A percentile compares a stretch with the other conserved stretches of the same genome.
These are phyloP conservation scores for Hymenoscyphus fraxineus DNA, from an alignment of 2,329 filamentous ascomycete species.

Conservation along the genomic window DNA sequence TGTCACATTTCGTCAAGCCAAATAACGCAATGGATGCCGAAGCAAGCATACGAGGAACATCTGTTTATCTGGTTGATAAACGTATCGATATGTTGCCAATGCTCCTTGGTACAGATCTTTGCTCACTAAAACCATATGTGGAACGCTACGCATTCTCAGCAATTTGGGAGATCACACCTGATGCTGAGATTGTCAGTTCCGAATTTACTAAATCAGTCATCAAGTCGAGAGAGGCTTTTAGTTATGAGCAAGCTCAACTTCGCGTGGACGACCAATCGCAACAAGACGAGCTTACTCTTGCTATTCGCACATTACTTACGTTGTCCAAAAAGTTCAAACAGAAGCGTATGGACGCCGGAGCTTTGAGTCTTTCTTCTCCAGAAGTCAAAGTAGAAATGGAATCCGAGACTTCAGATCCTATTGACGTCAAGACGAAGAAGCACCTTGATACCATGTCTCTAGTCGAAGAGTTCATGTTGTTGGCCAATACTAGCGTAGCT, in stretches of 20 bases:
- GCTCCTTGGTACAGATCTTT: slow-evolving; percentile 91
- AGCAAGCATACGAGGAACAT: slow-evolving; percentile 89
- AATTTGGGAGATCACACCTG: slow-evolving; percentile 80
- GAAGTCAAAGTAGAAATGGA: slow-evolving; percentile 96
- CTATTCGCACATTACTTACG: slow-evolving; percentile 81
- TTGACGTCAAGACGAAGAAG: slow-evolving; percentile 94
- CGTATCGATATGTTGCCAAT: slow-evolving; percentile 99
- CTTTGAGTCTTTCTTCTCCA: slow-evolving; percentile 92
- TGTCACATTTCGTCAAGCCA: slow-evolving; percentile 98
- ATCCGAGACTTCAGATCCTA: slow-evolving; percentile 91
- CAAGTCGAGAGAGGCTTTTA: slow-evolving; percentile 92
- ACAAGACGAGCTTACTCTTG: slow-evolving; percentile 81
- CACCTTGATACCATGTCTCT: slow-evolving; percentile 94
- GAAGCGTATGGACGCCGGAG: slow-evolving; percentile 94
- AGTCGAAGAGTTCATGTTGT: slow-evolving; percentile 98
- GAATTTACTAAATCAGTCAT: slow-evolving; percentile 98
- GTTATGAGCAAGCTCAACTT: slow-evolving; percentile 92
- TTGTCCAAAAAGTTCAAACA: slow-evolving; percentile 91
- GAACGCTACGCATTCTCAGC: slow-evolving; percentile 86
- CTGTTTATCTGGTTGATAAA: slow-evolving; percentile 97
- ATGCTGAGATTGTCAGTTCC: slow-evolving; percentile 81
- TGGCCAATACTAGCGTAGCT: slow-evolving; percentile 94
- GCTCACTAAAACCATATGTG: slow-evolving; percentile 96
- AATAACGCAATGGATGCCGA: slow-evolving; percentile 97
- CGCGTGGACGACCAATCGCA: slow-evolving; percentile 87